phyloP scores from a whole-genome alignment of 768 basidiomycete species.

The Hygrocybe punicea region DNA sequence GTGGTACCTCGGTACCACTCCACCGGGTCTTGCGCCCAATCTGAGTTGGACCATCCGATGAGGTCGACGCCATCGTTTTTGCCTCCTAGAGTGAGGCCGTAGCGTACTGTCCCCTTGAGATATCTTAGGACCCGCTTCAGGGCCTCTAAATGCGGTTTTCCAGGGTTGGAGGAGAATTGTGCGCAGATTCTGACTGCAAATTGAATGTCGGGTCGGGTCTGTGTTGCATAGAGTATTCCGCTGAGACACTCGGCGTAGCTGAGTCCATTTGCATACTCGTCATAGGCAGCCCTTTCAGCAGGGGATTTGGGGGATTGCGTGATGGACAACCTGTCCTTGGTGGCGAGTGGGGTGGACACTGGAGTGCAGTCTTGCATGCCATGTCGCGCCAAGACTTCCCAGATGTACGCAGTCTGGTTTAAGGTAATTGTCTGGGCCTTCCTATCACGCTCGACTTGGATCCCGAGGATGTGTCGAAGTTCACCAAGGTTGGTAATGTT shows the following conservation, averaged over 20 bases:
- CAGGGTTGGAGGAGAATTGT: not conserved
- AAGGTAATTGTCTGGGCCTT: conserved; percentile 19
- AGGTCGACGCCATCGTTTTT: conserved; percentile 1
- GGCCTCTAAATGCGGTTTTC: conserved; percentile 9
- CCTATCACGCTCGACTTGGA: conserved; percentile 21
- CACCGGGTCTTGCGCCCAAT: conserved; percentile 22
- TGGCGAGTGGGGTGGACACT: conserved; percentile 16
- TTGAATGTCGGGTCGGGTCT: not conserved
- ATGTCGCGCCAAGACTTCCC: not conserved
- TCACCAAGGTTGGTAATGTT: conserved; percentile 26
- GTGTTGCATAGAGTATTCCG: no score
- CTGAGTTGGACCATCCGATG: conserved; percentile 20
- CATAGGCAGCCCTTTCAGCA: not conserved
- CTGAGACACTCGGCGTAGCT: not conserved
- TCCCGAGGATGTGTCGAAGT: conserved; percentile 28
- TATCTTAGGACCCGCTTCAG: conserved; percentile 27
- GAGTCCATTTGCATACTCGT: conserved; percentile 13
- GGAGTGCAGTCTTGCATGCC: conserved; percentile 15
- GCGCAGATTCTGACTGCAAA: not conserved
- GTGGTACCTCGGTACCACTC: no score
- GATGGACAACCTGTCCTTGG: conserved; percentile 8
- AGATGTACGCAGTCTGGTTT: conserved; percentile 14
- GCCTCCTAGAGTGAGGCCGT: conserved; percentile 14
- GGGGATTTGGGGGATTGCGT: conserved; percentile 10
- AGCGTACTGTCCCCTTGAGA: conserved; percentile 22